These are phyloP conservation scores for Ustilago cynodontis DNA, from an alignment of 1,284 basidiomycete genomes.

Conservation along the genomic window DNA sequence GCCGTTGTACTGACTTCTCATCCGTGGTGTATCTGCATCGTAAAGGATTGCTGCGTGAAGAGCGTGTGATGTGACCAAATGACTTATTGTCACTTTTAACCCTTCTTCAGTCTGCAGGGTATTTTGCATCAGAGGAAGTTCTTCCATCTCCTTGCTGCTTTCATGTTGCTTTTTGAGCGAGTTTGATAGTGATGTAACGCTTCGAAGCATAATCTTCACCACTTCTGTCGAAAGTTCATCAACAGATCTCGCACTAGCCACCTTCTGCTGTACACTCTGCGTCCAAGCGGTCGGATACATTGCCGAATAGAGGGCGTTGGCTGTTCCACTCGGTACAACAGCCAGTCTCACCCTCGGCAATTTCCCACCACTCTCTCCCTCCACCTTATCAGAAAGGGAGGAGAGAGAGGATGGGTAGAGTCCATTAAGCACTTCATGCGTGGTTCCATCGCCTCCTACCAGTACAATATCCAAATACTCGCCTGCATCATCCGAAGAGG, in stretches of 20 bases:
- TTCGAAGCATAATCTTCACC: constrained; percentile 20
- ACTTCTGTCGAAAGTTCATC: neutral
- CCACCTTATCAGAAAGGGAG: too few relatives aligned
- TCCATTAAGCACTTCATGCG: constrained; percentile 68
- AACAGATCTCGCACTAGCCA: neutral
- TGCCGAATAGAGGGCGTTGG: constrained; percentile 85
- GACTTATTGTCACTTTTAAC: constrained; percentile 61
- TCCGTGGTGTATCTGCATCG: constrained; percentile 72
- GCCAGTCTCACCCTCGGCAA: constrained; percentile 62
- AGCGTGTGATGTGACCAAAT: constrained; percentile 74
- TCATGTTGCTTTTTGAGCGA: neutral
- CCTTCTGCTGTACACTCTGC: constrained; percentile 26
- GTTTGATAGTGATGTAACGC: too few relatives aligned
- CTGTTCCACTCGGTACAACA: constrained; percentile 84
- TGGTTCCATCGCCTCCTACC: constrained; percentile 69
- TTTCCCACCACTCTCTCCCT: too few relatives aligned
- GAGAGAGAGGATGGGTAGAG: constrained; percentile 21
- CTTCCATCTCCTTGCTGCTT: neutral
- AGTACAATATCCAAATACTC: constrained; percentile 46
- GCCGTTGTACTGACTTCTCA: constrained; percentile 79
- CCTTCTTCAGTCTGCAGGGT: neutral
- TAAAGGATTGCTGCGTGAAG: constrained; percentile 89
- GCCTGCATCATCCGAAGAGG: neutral
- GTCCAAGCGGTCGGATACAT: constrained; percentile 71
- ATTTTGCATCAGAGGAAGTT: constrained; percentile 31